Evolutionary conservation across 164 flowering plant genomes (phyloP).

Genomic region (Vitis riparia): DNA sequence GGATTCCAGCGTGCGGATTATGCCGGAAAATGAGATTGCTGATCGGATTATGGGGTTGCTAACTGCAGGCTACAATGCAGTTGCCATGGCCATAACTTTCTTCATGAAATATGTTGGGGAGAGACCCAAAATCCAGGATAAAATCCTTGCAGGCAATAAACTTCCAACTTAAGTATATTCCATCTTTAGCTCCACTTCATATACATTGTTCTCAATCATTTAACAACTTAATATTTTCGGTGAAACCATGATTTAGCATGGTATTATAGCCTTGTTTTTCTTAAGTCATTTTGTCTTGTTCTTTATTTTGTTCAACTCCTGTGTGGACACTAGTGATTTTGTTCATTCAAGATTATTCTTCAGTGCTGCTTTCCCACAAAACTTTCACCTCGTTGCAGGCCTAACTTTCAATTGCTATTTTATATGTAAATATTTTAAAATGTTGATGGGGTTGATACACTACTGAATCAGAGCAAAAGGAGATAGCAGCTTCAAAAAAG

Average conservation of each 20-base stretch:
- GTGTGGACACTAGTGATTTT: too few relatives aligned
- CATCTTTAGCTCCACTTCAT: too few relatives aligned
- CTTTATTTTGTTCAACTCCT: too few relatives aligned
- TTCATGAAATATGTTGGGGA: slow-evolving; percentile 50
- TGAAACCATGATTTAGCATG: too few relatives aligned
- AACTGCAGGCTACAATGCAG: slow-evolving; percentile 56
- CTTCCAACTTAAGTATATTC: neutral
- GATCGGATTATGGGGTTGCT: slow-evolving; percentile 53
- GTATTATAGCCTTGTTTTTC: too few relatives aligned
- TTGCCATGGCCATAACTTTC: slow-evolving; percentile 47
- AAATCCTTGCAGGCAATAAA: slow-evolving; percentile 33
- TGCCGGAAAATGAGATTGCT: slow-evolving; percentile 50
- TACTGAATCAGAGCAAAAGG: slow-evolving; percentile 41
- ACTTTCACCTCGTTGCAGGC: neutral
- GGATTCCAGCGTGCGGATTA: slow-evolving; percentile 34
- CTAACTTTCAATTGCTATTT: neutral
- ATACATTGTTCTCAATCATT: too few relatives aligned
- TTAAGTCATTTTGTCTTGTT: too few relatives aligned
- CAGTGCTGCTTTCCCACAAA: too few relatives aligned
- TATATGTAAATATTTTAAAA: neutral
- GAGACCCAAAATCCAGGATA: slow-evolving; percentile 38
- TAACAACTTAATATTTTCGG: too few relatives aligned
- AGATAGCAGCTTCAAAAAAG: slow-evolving; percentile 26
- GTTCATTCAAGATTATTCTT: too few relatives aligned
- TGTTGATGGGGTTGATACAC: neutral